Percentiles rank a stretch among this genome's conserved stretches.
Conservation (phyloP, 257 asterid genomes). For the Rhazya stricta region DNA sequence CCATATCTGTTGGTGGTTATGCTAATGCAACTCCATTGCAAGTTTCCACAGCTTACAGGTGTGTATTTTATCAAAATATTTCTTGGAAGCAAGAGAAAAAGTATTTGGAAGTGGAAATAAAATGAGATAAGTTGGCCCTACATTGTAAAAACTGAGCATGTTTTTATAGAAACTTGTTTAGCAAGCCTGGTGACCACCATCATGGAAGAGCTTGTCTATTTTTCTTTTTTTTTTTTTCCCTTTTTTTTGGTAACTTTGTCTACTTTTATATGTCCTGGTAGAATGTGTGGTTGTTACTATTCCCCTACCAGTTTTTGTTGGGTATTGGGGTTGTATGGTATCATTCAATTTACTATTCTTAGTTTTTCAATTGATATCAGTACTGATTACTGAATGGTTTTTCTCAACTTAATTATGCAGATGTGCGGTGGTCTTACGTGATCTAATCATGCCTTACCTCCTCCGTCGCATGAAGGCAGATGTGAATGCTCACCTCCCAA, state of each 20-base stretch:
- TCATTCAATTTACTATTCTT: not conserved
- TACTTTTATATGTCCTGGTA: not conserved
- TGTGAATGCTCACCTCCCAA: slow-evolving; percentile 83
- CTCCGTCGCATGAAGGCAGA: slow-evolving; percentile 96
- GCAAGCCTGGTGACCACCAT: not conserved
- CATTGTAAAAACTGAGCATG: not conserved
- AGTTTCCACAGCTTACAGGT: slow-evolving; percentile 99
- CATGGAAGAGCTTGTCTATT: not conserved
- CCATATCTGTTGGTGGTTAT: slow-evolving; percentile 97
- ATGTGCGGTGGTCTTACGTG: slow-evolving; percentile 97
- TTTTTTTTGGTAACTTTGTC: not conserved
- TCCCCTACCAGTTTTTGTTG: not conserved
- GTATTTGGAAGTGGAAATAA: not conserved
- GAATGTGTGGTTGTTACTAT: not conserved
- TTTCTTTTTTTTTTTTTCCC: not conserved
- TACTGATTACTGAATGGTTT: not conserved
- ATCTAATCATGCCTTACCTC: slow-evolving; percentile 97
- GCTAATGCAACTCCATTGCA: slow-evolving; percentile 96
- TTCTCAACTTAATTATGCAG: slow-evolving; percentile 33
- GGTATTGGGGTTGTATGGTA: not conserved
- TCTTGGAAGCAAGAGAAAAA: not conserved
- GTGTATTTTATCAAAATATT: slow-evolving; percentile 14
- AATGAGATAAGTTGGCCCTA: not conserved
- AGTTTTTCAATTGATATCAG: slow-evolving; percentile 4
- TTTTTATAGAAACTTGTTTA: not conserved